Base-by-base conservation (phyloP, 495 filamentous ascomycete genomes). In the Lophiostoma macrostomum region DNA sequence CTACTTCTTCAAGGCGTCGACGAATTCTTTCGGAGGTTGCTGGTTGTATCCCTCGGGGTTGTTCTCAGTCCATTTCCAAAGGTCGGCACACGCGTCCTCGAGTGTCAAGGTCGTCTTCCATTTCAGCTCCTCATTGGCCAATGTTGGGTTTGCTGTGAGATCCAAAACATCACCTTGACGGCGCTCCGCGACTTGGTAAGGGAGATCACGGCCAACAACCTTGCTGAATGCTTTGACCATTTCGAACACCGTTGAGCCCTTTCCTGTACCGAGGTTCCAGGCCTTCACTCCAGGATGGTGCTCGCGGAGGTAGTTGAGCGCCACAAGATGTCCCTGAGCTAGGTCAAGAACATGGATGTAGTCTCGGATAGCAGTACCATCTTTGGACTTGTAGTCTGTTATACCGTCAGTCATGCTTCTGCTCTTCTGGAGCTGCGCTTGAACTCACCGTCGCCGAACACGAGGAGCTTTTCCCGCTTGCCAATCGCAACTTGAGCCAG, bases 201-300 rank as follows among this genome's bases (percentile, higher is more conserved):
- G 81, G 18, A 97, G 76, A 50, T 91, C 81, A 32, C 79, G 82
- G 46, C 93, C 91, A 23, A 96, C 88, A 27, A 88, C 88, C 29
- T 79, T 71, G 67, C 82, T 87, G 76, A 98, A 98, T 52, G 94
- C 89, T 48, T 87, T 87, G 80, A 98, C 85, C 80, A 98, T 98
- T 65, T 98, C 90, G 70, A 89, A 91, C 28, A 98, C 93, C 10
- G 94, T 97, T 70, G 85, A 90, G 54, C 93, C 93, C 64, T 83
- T 86, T 30, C 93, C 93, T n/a, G 90, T 96, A 19, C 93, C 93
- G 50, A 98, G 68, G 74, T 98, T 98, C 94, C 94, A 98, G 50
- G 91, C 91, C 51, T 87, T 82, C 41, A 95, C 89, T 52, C 93
- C 93, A 34, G 94, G 94, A 67, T 94, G 86, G 67, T 91, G 77